Conservation (phyloP, 176 grass and related monocot species). For the Bonia amplexicaulis region DNA sequence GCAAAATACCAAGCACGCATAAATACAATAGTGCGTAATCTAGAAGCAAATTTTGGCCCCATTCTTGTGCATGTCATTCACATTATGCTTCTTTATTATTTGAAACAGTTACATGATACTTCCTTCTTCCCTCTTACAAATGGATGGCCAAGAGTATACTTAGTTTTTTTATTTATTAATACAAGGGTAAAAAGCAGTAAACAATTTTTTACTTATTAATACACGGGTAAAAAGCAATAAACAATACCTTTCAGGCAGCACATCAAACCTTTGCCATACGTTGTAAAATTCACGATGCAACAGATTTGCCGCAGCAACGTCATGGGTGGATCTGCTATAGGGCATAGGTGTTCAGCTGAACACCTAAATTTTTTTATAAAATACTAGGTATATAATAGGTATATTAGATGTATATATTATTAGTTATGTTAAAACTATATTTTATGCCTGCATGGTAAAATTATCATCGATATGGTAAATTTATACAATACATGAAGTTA, state of each 20-base stretch:
- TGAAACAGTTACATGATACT: neutral
- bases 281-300: slow-evolving; percentile 93
- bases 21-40: neutral
- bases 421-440: too few relatives aligned
- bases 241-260: slow-evolving; percentile 86
- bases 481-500: too few relatives aligned
- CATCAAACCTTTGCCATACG: slow-evolving; percentile 91
- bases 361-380: too few relatives aligned
- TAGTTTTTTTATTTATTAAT: neutral
- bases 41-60: slow-evolving; percentile 6
- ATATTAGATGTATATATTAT: too few relatives aligned
- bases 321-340: too few relatives aligned
- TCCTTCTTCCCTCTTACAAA: neutral
- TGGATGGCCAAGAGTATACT: neutral
- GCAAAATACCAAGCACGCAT: slow-evolving; percentile 28
- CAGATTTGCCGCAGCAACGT: slow-evolving; percentile 84
- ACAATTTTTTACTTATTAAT: too few relatives aligned
- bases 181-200: neutral
- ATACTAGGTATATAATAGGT: too few relatives aligned
- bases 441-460: too few relatives aligned
- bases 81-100: neutral
- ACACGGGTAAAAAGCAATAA: too few relatives aligned
- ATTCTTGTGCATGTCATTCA: neutral
- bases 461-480: too few relatives aligned
- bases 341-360: too few relatives aligned